Percentiles rank a stretch among this genome's conserved stretches.
Evolutionary conservation across 2,329 filamentous ascomycete genomes (phyloP).

Genomic region (Hypoxylon sp.): DNA sequence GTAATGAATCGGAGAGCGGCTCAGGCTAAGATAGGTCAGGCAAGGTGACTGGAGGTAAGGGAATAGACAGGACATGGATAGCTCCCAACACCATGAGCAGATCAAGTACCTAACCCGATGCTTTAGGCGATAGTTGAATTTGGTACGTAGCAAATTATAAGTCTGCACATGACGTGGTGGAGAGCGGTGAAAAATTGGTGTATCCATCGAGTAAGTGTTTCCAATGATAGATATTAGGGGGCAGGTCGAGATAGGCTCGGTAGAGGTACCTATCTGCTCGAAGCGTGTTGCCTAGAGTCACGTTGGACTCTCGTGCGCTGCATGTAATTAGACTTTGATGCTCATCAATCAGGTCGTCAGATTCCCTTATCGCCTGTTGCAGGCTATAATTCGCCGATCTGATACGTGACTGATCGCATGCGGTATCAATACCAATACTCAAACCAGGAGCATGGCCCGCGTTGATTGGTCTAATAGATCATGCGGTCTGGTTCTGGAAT

Average conservation of each 20-base stretch:
- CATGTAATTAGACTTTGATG: slow-evolving; percentile 29
- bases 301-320: slow-evolving; percentile 30
- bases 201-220: slow-evolving; percentile 6
- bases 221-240: background rate
- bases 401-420: slow-evolving; percentile 45
- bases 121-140: slow-evolving; percentile 13
- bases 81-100: slow-evolving; percentile 3
- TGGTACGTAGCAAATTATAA: slow-evolving; percentile 10
- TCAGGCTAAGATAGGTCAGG: slow-evolving; percentile 35
- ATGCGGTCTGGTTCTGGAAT: slow-evolving; percentile 44
- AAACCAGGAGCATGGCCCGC: slow-evolving; percentile 31
- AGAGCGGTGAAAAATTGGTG: slow-evolving; percentile 30
- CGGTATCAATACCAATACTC: slow-evolving; percentile 33
- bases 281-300: slow-evolving; percentile 24
- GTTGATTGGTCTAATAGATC: slow-evolving; percentile 38
- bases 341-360: slow-evolving; percentile 29
- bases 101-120: background rate
- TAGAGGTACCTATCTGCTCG: slow-evolving; percentile 1
- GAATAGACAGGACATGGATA: slow-evolving; percentile 15
- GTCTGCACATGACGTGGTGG: slow-evolving; percentile 17
- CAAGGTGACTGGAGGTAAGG: slow-evolving; percentile 37
- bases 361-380: slow-evolving; percentile 43
- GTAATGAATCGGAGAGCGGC: slow-evolving; percentile 40
- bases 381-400: slow-evolving; percentile 41
- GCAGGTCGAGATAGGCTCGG: background rate